phyloP scores from a whole-genome alignment of 2,329 filamentous ascomycete species.

The Chalaropsis ovoidea region DNA sequence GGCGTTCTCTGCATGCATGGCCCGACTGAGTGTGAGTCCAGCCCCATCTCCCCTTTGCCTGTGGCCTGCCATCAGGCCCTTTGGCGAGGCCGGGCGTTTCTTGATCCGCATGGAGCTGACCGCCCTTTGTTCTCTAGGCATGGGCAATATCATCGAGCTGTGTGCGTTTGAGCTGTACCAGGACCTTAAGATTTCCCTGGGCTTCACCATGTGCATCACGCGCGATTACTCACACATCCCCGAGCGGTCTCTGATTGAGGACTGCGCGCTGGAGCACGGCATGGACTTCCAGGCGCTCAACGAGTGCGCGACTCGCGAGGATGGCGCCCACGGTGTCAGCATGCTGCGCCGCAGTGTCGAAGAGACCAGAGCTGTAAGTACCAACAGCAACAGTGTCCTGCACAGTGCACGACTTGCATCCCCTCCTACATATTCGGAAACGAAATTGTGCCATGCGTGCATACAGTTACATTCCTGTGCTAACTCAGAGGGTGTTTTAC shows the following conservation, averaged over 20 bases:
- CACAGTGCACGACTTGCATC: background rate
- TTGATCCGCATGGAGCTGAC: background rate
- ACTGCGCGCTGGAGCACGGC: constrained; percentile 84
- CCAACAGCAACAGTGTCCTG: no score
- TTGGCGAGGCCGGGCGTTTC: background rate
- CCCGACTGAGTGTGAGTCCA: constrained; percentile 57
- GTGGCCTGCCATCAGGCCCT: background rate
- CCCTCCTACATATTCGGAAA: background rate
- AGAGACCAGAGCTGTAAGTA: constrained; percentile 47
- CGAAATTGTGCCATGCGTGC: background rate
- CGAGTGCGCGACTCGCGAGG: constrained; percentile 66
- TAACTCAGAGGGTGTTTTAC: constrained; percentile 12
- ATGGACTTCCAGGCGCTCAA: constrained; percentile 75
- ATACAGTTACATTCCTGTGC: background rate
- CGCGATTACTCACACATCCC: constrained; percentile 69
- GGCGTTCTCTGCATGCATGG: constrained; percentile 85
- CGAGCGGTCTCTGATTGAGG: constrained; percentile 63
- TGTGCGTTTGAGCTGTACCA: constrained; percentile 78
- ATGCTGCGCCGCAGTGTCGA: constrained; percentile 59
- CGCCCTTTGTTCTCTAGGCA: constrained; percentile 35
- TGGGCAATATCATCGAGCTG: constrained; percentile 89
- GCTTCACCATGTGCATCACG: constrained; percentile 85
- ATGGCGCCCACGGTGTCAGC: constrained; percentile 58
- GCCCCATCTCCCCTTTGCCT: background rate
- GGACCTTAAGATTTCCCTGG: constrained; percentile 76